Conservation (phyloP, 2,329 filamentous ascomycete species). For the Microascus cirrosus region DNA sequence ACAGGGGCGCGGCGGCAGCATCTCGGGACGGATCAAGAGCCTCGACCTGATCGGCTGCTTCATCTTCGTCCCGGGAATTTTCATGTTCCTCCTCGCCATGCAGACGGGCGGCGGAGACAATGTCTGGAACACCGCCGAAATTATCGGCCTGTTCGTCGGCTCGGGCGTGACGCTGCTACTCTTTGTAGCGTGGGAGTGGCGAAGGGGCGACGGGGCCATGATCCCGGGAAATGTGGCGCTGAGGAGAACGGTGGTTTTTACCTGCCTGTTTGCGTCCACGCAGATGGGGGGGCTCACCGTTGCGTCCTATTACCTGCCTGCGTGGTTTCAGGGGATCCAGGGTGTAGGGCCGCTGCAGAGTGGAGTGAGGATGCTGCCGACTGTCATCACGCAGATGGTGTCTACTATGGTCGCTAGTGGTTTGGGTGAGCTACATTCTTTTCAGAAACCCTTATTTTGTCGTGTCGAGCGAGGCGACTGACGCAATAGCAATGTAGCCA, state of each 20-base stretch:
- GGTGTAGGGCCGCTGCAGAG: slow-evolving; percentile 10
- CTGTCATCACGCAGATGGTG: slow-evolving; percentile 7
- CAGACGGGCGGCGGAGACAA: slow-evolving; percentile 28
- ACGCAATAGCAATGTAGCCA: slow-evolving; percentile 10
- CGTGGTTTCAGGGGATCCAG: slow-evolving; percentile 13
- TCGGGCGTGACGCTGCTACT: slow-evolving; percentile 15
- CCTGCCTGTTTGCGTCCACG: slow-evolving; percentile 22
- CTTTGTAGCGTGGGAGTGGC: slow-evolving; percentile 21
- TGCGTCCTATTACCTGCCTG: slow-evolving; percentile 9
- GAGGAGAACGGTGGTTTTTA: slow-evolving; percentile 12
- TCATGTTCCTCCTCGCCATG: slow-evolving; percentile 33
- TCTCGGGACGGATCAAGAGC: neutral
- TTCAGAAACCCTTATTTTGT: no score
- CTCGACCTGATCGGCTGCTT: slow-evolving; percentile 18
- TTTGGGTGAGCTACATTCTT: neutral
- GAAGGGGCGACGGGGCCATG: slow-evolving; percentile 26
- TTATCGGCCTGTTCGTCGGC: slow-evolving; percentile 25
- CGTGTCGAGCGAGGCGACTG: no score
- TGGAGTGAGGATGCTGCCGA: slow-evolving; percentile 10
- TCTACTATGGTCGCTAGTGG: slow-evolving; percentile 4
- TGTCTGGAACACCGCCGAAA: slow-evolving; percentile 20
- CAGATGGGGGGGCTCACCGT: slow-evolving; percentile 10
- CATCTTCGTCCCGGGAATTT: slow-evolving; percentile 17
- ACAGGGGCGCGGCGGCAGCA: neutral
- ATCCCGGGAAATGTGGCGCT: slow-evolving; percentile 10